These are phyloP conservation scores for Penicillium vulpinum DNA, from an alignment of 2,329 filamentous ascomycete species.

Conservation along the genomic window DNA sequence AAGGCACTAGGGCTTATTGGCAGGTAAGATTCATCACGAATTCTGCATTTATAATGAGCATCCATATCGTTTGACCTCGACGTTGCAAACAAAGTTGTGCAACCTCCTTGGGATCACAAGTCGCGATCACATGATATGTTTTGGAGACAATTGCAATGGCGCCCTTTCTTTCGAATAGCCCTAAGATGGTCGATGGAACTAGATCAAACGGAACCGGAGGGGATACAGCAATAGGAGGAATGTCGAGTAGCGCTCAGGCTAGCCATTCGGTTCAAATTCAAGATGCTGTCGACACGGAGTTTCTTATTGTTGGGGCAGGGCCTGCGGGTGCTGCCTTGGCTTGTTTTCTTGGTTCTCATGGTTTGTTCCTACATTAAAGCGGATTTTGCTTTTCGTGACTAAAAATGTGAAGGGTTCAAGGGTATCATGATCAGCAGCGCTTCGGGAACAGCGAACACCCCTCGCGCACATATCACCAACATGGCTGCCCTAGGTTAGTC, in stretches of 20 bases:
- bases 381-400: background rate
- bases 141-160: no score
- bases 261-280: background rate
- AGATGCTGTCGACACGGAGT: background rate
- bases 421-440: conserved; percentile 57
- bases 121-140: no score
- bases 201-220: background rate
- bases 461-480: conserved; percentile 63
- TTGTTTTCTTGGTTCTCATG: background rate
- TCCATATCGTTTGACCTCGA: background rate
- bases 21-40: no score
- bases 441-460: conserved; percentile 56
- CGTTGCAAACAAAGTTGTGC: background rate
- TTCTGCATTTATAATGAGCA: background rate
- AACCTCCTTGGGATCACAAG: background rate
- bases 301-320: conserved; percentile 1
- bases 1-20: no score
- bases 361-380: background rate
- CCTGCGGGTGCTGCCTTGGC: background rate
- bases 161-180: background rate
- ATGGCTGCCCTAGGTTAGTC: conserved; percentile 50
- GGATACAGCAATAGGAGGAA: background rate
- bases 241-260: background rate
- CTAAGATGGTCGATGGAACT: background rate
- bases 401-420: background rate